phyloP scores from a whole-genome alignment of 2,329 filamentous ascomycete species.

The Dryadomyces quercus-mongolicae region DNA sequence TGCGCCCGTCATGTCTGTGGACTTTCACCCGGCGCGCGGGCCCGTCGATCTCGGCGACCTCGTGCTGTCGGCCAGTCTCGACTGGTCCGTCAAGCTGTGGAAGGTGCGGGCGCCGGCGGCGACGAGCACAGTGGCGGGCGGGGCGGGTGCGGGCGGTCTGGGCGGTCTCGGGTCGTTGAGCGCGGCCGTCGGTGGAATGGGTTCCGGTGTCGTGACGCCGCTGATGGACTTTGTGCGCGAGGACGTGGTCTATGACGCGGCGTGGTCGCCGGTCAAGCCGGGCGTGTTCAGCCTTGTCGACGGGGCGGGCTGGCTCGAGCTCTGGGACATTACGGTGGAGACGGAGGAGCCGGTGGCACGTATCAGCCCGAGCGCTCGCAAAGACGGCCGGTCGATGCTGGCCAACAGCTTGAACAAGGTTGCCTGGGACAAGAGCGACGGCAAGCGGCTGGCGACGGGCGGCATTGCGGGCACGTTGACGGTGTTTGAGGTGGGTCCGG shows the following conservation, averaged over 20 bases:
- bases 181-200: constrained; percentile 11
- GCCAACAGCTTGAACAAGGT: constrained; percentile 87
- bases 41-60: constrained; percentile 91
- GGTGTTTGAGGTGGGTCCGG: constrained; percentile 79
- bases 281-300: constrained; percentile 93
- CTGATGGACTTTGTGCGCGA: constrained; percentile 86
- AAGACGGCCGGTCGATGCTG: constrained; percentile 55
- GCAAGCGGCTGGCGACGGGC: constrained; percentile 75
- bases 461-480: constrained; percentile 85
- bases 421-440: constrained; percentile 85
- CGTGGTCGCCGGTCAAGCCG: constrained; percentile 89
- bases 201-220: constrained; percentile 46
- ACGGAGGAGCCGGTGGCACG: constrained; percentile 83
- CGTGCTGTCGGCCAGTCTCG: constrained; percentile 80
- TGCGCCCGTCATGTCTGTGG: constrained; percentile 88
- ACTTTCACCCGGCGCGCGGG: constrained; percentile 87
- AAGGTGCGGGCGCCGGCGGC: constrained; percentile 75
- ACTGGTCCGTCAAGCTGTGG: constrained; percentile 98
- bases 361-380: constrained; percentile 57
- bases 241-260: constrained; percentile 91
- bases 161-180: constrained; percentile 19
- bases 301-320: constrained; percentile 78
- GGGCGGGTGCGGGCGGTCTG: background rate
- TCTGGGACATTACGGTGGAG: constrained; percentile 91
- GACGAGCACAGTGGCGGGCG: constrained; percentile 36